Evolutionary conservation across 176 grass and related monocot species (phyloP), one percentile per base, ranked within the genome.

Genomic region (Bromus sterilis): DNA sequence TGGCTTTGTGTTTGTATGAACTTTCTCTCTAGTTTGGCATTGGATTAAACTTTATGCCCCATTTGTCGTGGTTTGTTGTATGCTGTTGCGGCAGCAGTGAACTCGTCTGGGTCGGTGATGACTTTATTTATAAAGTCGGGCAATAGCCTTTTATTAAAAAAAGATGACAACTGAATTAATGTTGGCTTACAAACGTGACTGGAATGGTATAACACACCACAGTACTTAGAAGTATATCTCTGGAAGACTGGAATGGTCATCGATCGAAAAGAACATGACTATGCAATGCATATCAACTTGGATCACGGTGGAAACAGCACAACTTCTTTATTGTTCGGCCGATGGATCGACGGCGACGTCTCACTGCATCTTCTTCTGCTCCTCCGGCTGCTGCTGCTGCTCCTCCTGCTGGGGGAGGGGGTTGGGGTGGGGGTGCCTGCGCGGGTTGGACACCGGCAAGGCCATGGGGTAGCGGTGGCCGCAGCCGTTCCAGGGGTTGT

Each of bases 401-500:
- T 39, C 21, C n/a, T 70, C 30, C 1, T 16, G 66, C 12, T 53
- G 10, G 46, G 11, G 66, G 11, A 4, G 70, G 26, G 70, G 70
- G 0, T 29, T n/a, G n/a, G n/a, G 68, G 68, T 71, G 46, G 68
- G 44, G 0, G 4, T 7, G 13, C 68, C 40, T 30, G 16, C 76
- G 76, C 58, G 76, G 16, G 9, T 82, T 56, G 4, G 87, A 77
- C 53, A 78, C 77, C 32, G 82, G 82, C 72, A 61, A 26, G 0
- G 68, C 68, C 7, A 25, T 16, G 5, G 87, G 87, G 72, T 97
- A 97, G 6, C 94, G 80, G 72, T 97, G 87, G 20, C 82, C 78
- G 83, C 87, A 94, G 0, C 34, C 75, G 29, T 85, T 90, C 91
- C 94, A 97, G 0, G 94, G 94, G 83, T 94, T 94, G 32, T 97